These are phyloP conservation scores for Boletus speciosus DNA, from an alignment of 768 basidiomycete genomes.

Conservation along the genomic window DNA sequence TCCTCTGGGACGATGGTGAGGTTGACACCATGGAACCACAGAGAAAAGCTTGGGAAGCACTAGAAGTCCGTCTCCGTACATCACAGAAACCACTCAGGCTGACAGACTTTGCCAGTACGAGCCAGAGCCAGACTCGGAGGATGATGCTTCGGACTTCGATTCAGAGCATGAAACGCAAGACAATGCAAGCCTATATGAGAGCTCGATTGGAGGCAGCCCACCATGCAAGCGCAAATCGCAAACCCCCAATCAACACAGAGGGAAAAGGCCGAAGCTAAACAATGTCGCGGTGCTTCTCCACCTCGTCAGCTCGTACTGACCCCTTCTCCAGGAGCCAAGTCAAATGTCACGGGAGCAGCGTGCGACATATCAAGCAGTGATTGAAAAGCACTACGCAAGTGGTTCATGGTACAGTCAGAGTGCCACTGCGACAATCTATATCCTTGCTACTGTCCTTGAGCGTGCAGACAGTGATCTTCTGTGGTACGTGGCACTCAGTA, in stretches of 20 bases:
- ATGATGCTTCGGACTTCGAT: slow-evolving; percentile 43
- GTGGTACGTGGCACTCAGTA: slow-evolving; percentile 52
- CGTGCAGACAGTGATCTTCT: slow-evolving; percentile 90
- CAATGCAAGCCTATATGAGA: slow-evolving; percentile 38
- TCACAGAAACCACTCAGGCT: not conserved
- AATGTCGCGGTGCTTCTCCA: slow-evolving; percentile 33
- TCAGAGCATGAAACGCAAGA: slow-evolving; percentile 45
- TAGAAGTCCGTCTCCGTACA: slow-evolving; percentile 56
- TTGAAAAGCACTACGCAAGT: slow-evolving; percentile 79
- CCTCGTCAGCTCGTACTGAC: not conserved
- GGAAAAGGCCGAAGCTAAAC: slow-evolving; percentile 60
- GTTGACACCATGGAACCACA: slow-evolving; percentile 68
- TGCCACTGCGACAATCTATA: slow-evolving; percentile 83
- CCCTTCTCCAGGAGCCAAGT: slow-evolving; percentile 39
- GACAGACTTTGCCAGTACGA: slow-evolving; percentile 54
- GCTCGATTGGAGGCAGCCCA: slow-evolving; percentile 37
- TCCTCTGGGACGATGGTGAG: slow-evolving; percentile 93
- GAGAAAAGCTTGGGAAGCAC: slow-evolving; percentile 77
- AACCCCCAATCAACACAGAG: slow-evolving; percentile 36
- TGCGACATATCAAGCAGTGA: slow-evolving; percentile 52
- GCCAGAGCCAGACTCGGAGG: slow-evolving; percentile 70
- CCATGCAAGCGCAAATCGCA: slow-evolving; percentile 49
- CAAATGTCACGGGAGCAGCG: slow-evolving; percentile 72
- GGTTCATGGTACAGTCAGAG: slow-evolving; percentile 91
- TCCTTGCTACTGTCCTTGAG: slow-evolving; percentile 86